Evolutionary conservation across 139 green algal species (phyloP), one percentile per base, ranked within the genome.

Genomic region (Chlorella ohadii): DNA sequence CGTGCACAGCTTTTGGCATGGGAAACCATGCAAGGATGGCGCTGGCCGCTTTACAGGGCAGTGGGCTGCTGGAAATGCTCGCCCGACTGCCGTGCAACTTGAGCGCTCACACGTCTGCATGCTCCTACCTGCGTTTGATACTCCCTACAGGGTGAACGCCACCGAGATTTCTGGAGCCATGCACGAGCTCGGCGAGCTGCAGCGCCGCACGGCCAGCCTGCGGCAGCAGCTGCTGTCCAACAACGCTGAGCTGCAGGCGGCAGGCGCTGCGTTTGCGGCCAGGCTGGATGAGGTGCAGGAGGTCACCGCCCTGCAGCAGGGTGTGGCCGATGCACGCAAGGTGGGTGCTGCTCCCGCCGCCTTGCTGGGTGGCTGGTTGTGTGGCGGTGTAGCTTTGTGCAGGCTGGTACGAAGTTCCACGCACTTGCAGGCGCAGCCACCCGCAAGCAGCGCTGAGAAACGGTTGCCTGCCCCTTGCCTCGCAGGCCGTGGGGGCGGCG

Each of bases 121-220:
- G n/a, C n/a, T n/a, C n/a, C n/a, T n/a, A n/a, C n/a, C n/a, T n/a
- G n/a, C n/a, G n/a, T n/a, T n/a, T n/a, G n/a, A n/a, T n/a, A n/a
- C n/a, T n/a, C n/a, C n/a, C n/a, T n/a, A 64, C 82, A 88, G 83
- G 76, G 70, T 72, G 1, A 90, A 94, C 51, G 90, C 91, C 7
- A 80, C 87, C 59, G 91, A 94, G 51, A 96, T 96, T 63, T 87
- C 89, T 0, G 38, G 79, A 1, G 88, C 84, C 13, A 84, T 94
- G 59, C 85, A 89, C 20, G 91, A 95, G 74, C 78, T 96, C 63
- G 86, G 87, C 38, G 59, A 41, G 9, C 84, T 95, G 85, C 82
- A 82, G 47, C 65, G 44, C 3, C 16, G 27, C 20, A 82, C 84
- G 19, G 75, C 82, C 23, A 81, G 80, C 4, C 87, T 95, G 55